Conservation (phyloP, 768 basidiomycete species). For the Mycena sanguinolenta region DNA sequence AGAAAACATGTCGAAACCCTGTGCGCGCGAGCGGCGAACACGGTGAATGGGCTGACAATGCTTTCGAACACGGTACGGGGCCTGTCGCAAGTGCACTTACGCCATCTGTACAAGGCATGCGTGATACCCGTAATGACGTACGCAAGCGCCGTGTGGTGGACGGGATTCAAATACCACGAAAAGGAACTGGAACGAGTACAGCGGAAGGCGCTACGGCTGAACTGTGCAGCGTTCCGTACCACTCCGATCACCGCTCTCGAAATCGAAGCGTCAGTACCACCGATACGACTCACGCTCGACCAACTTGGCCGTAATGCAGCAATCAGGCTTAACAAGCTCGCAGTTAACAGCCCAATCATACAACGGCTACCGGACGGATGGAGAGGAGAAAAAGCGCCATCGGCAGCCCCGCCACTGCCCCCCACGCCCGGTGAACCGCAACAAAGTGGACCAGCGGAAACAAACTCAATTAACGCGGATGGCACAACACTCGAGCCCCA, state of each 20-base stretch:
- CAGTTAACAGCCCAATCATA: conserved; percentile 35
- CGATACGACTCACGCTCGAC: conserved; percentile 39
- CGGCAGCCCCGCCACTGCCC: conserved; percentile 37
- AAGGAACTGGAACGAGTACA: conserved; percentile 45
- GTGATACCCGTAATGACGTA: conserved; percentile 51
- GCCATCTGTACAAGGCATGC: conserved; percentile 45
- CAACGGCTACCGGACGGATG: conserved; percentile 31
- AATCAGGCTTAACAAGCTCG: conserved; percentile 44
- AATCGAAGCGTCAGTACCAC: conserved; percentile 49
- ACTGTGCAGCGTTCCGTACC: conserved; percentile 51
- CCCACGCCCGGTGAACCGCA: neutral
- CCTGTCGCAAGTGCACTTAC: conserved; percentile 45
- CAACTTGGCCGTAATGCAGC: conserved; percentile 23
- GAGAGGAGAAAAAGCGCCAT: neutral
- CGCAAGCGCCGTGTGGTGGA: conserved; percentile 50
- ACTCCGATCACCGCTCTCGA: conserved; percentile 47
- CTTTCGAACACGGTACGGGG: conserved; percentile 51
- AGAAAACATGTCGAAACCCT: conserved; percentile 44
- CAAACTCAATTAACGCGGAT: conserved; percentile 27
- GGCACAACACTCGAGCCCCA: conserved; percentile 29
- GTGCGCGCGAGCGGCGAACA: conserved; percentile 41
- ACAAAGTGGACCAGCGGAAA: conserved; percentile 21
- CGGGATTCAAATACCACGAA: conserved; percentile 40
- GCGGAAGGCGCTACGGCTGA: conserved; percentile 43
- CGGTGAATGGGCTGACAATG: conserved; percentile 45